Conservation (phyloP, 2,329 filamentous ascomycete species). For the Fusarium bactridioides region DNA sequence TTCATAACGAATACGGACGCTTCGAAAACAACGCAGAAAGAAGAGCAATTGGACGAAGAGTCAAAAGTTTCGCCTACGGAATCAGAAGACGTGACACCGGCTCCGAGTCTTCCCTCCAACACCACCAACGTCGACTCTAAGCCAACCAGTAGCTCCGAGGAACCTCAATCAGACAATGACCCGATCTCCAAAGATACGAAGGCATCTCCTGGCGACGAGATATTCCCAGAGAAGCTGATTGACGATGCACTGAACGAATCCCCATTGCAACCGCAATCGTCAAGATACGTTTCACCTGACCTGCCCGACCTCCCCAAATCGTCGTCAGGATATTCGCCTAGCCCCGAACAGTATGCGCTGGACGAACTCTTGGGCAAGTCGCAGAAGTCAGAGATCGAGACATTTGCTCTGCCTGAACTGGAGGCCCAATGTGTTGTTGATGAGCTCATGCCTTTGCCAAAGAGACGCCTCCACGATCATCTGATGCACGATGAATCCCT, state of each 20-base stretch:
- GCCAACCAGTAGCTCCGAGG: not conserved
- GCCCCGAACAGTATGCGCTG: not conserved
- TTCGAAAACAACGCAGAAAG: not conserved
- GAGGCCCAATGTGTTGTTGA: not conserved
- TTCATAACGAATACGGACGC: constrained; percentile 19
- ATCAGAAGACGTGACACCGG: not conserved
- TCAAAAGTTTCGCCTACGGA: not conserved
- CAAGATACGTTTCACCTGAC: not conserved
- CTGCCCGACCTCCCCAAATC: not conserved
- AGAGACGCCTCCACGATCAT: constrained; percentile 32
- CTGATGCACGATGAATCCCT: constrained; percentile 44
- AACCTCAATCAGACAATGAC: not conserved
- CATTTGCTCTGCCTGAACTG: constrained; percentile 6
- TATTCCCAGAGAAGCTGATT: not conserved
- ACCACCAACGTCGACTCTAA: not conserved
- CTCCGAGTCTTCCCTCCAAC: not conserved
- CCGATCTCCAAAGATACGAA: not conserved
- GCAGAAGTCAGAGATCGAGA: not conserved
- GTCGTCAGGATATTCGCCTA: not conserved
- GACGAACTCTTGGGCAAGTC: not conserved
- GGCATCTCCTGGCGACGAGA: not conserved
- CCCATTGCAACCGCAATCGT: not conserved
- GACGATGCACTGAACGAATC: not conserved
- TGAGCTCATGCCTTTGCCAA: not conserved
- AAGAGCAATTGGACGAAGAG: not conserved